Conservation (phyloP, 176 grass and related monocot species). For the Lolium rigidum region DNA sequence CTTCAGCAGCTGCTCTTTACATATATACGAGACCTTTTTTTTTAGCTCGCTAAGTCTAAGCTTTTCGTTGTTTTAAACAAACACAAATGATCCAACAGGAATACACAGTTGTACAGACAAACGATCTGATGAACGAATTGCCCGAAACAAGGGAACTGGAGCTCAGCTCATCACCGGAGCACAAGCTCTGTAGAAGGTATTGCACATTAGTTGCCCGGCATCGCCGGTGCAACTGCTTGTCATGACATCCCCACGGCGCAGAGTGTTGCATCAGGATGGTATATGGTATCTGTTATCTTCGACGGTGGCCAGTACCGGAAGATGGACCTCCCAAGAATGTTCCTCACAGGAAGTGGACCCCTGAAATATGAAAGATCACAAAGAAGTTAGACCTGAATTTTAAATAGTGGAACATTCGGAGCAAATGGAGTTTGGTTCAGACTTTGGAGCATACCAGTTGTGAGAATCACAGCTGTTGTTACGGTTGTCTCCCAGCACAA, state of each 20-base stretch:
- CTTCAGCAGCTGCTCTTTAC: conserved; percentile 34
- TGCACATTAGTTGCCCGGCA: neutral
- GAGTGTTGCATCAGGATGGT: neutral
- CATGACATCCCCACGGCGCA: conserved; percentile 14
- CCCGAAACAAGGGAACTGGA: neutral
- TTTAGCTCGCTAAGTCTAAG: neutral
- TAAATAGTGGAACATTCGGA: neutral
- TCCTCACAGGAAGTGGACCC: conserved; percentile 83
- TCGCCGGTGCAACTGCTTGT: neutral
- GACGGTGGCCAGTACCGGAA: conserved; percentile 96
- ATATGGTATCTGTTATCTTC: conserved; percentile 81
- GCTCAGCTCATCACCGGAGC: conserved; percentile 36
- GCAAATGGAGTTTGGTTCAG: neutral
- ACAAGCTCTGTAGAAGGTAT: neutral
- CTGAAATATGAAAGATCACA: conserved; percentile 51
- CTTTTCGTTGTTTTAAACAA: conserved; percentile 34
- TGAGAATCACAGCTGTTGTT: conserved; percentile 96
- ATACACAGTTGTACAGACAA: conserved; percentile 33
- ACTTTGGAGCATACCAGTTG: conserved; percentile 65
- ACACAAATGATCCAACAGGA: conserved; percentile 27
- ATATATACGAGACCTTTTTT: neutral
- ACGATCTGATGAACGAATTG: conserved; percentile 8
- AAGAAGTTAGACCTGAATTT: neutral
- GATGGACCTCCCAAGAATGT: conserved; percentile 82
- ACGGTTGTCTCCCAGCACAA: conserved; percentile 96